Percentiles rank a stretch among this genome's conserved stretches.
Conservation (phyloP, 345 rosid species). For the Abelmoschus esculentus region DNA sequence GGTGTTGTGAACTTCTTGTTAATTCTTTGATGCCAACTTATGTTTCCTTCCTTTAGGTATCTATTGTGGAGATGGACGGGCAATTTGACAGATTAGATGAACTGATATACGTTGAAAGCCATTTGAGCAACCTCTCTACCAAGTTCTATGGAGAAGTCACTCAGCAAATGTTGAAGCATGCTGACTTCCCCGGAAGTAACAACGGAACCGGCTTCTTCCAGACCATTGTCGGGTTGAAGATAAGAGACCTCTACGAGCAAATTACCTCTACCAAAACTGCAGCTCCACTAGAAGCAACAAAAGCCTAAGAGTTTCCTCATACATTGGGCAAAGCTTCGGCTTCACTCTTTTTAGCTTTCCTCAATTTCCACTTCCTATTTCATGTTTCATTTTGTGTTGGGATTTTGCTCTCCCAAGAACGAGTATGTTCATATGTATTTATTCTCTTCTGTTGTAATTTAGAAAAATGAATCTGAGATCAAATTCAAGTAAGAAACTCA, state of each 20-base stretch:
- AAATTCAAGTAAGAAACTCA: conserved; percentile 22
- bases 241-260: conserved; percentile 88
- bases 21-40: neutral
- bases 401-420: conserved; percentile 3
- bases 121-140: conserved; percentile 83
- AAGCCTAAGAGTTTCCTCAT: conserved; percentile 30
- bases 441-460: conserved; percentile 23
- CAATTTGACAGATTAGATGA: conserved; percentile 93
- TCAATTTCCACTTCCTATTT: conserved; percentile 1
- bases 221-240: conserved; percentile 82
- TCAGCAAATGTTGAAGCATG: conserved; percentile 90
- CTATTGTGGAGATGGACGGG: conserved; percentile 95
- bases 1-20: neutral
- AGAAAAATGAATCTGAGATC: conserved; percentile 29
- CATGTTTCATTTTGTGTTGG: conserved; percentile 15
- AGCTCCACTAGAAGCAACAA: conserved; percentile 49
- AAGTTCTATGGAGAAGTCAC: conserved; percentile 94
- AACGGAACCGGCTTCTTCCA: conserved; percentile 95
- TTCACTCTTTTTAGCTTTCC: conserved; percentile 5
- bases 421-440: neutral
- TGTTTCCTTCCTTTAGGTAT: conserved; percentile 42
- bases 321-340: neutral
- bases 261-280: conserved; percentile 43
- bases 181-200: conserved; percentile 96
- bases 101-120: conserved; percentile 90